Percentiles rank a stretch among this genome's conserved stretches.
Conservation (phyloP, 192 early-diverging fungal genomes). For the Dissophora ornata region DNA sequence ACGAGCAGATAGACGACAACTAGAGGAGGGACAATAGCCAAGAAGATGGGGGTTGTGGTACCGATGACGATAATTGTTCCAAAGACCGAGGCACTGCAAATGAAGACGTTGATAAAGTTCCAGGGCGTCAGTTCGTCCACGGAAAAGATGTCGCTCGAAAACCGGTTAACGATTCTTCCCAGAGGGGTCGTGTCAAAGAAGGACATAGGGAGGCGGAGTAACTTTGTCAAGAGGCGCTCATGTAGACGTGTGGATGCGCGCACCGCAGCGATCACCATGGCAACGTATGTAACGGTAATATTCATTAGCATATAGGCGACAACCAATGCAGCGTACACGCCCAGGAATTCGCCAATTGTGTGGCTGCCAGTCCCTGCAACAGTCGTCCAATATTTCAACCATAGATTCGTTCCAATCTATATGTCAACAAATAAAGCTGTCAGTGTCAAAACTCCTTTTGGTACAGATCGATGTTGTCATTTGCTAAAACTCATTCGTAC, state of each 20-base stretch:
- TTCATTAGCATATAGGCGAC: constrained; percentile 12
- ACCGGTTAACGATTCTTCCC: constrained; percentile 89
- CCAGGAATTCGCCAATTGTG: constrained; percentile 17
- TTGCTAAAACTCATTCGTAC: constrained; percentile 5
- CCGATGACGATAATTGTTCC: constrained; percentile 58
- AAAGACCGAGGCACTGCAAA: constrained; percentile 35
- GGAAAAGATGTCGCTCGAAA: constrained; percentile 87
- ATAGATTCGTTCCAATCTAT: constrained; percentile 63
- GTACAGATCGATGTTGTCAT: too few species aligned
- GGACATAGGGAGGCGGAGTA: constrained; percentile 69
- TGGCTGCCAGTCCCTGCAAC: background rate
- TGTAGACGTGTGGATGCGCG: constrained; percentile 73
- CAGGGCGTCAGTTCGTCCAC: constrained; percentile 76
- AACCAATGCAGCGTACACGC: constrained; percentile 34
- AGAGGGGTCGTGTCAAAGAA: constrained; percentile 78
- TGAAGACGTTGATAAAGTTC: constrained; percentile 56
- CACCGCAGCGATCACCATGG: constrained; percentile 54
- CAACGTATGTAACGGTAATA: constrained; percentile 11
- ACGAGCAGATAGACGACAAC: constrained; percentile 59
- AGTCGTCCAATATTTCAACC: constrained; percentile 75
- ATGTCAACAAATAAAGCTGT: too few species aligned
- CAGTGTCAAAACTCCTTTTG: too few species aligned
- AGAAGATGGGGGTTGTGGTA: constrained; percentile 57
- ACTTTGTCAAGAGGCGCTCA: constrained; percentile 67
- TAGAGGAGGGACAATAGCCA: constrained; percentile 63